Evolutionary conservation across 345 rosid species (phyloP).

Genomic region (Schrenkiella parvula): DNA sequence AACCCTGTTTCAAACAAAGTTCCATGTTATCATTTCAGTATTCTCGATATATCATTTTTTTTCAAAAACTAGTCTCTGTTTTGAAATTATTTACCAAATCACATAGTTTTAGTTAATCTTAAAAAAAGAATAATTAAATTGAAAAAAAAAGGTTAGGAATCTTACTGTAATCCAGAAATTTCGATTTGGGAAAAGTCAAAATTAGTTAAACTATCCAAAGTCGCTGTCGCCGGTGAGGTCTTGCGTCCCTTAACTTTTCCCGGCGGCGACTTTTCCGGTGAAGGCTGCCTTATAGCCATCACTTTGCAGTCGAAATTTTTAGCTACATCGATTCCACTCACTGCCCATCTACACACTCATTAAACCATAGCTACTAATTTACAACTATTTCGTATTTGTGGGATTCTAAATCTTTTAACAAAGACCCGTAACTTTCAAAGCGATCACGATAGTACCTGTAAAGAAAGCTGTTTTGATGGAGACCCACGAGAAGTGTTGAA

Average conservation of each 20-base stretch:
- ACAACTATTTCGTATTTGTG: no score
- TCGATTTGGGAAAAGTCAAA: conserved; percentile 72
- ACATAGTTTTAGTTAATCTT: neutral
- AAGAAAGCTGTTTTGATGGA: conserved; percentile 88
- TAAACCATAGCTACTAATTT: neutral
- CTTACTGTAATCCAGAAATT: conserved; percentile 53
- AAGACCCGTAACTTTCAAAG: neutral
- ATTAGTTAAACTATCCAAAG: conserved; percentile 43
- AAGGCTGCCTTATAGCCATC: conserved; percentile 57
- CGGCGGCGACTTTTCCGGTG: conserved; percentile 16
- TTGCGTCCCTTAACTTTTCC: conserved; percentile 14
- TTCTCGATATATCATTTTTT: neutral
- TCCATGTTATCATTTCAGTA: neutral
- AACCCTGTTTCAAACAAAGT: conserved; percentile 39
- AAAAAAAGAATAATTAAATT: neutral
- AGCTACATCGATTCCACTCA: conserved; percentile 41
- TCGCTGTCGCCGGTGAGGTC: neutral
- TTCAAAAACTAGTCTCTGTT: neutral
- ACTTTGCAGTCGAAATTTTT: conserved; percentile 54
- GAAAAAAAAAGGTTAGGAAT: neutral
- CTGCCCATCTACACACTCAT: conserved; percentile 47
- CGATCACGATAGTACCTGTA: conserved; percentile 48
- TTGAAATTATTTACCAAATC: neutral
- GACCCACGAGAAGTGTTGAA: conserved; percentile 77
- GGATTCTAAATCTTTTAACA: neutral